These are phyloP conservation scores for Paecilomyces niveus DNA, from an alignment of 2,329 filamentous ascomycete genomes.

Conservation along the genomic window DNA sequence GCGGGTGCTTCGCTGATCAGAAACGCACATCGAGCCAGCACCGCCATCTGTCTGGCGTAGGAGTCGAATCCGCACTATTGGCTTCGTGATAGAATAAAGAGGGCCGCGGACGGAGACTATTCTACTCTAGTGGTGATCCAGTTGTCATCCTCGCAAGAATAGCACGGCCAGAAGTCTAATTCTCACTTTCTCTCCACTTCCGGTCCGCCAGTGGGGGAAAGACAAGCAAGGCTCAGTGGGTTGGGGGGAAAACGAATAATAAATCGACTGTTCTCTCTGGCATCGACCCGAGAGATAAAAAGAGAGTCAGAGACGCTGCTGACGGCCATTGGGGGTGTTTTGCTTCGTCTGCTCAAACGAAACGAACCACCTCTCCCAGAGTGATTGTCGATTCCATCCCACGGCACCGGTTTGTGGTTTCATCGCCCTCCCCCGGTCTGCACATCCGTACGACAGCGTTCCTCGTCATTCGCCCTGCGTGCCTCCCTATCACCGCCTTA, in stretches of 20 bases:
- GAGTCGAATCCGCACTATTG: background rate
- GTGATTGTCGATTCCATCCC: background rate
- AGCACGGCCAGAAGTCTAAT: background rate
- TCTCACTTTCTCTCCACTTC: background rate
- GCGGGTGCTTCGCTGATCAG: background rate
- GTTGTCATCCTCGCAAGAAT: background rate
- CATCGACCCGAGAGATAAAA: background rate
- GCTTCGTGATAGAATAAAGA: background rate
- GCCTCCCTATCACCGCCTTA: background rate
- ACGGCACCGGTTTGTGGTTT: background rate
- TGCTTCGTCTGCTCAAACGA: background rate
- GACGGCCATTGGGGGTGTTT: background rate
- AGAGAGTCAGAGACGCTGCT: background rate
- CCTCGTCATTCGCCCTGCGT: background rate
- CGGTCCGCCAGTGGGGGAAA: background rate
- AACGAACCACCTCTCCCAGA: background rate
- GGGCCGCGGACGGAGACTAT: background rate
- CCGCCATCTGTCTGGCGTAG: background rate
- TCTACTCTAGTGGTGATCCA: background rate
- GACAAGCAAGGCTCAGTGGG: background rate
- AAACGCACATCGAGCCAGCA: background rate
- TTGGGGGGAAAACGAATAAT: background rate
- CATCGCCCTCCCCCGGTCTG: background rate
- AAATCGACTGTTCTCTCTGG: background rate
- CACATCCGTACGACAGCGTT: background rate